These are phyloP conservation scores for Vitis hybrid DNA, from an alignment of 177 flowering plant genomes.

Conservation along the genomic window DNA sequence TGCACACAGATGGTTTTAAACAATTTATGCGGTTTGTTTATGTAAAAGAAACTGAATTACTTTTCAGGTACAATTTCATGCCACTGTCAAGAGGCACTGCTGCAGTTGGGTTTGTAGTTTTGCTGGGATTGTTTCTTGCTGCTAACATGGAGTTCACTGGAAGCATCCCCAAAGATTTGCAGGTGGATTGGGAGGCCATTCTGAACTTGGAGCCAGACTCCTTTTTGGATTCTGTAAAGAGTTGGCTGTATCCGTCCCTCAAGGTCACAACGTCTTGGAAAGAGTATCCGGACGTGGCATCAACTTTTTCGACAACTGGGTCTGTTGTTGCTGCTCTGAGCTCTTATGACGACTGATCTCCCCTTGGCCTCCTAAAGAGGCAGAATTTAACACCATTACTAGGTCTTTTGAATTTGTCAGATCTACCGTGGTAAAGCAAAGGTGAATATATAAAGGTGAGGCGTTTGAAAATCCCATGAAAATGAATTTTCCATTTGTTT, in stretches of 20 bases:
- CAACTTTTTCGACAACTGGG: constrained; percentile 70
- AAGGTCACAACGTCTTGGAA: constrained; percentile 78
- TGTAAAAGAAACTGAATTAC: background rate
- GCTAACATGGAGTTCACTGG: constrained; percentile 93
- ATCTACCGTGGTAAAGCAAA: too few relatives aligned
- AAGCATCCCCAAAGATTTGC: constrained; percentile 74
- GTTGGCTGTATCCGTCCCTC: constrained; percentile 83
- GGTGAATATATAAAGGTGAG: background rate
- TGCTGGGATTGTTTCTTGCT: constrained; percentile 88
- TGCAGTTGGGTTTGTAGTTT: constrained; percentile 75
- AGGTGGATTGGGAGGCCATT: constrained; percentile 98
- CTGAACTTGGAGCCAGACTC: constrained; percentile 57
- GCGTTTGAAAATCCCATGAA: background rate
- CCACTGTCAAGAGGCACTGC: constrained; percentile 94
- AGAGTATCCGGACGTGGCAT: constrained; percentile 78
- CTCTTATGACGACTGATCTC: constrained; percentile 47
- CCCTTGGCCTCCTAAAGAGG: constrained; percentile 1
- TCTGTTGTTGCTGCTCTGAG: constrained; percentile 85
- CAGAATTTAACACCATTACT: background rate
- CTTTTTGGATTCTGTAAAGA: constrained; percentile 62
- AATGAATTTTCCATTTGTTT: background rate
- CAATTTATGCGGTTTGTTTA: background rate
- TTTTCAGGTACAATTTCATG: constrained; percentile 96
- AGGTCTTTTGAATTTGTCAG: background rate
- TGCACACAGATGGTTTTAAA: background rate